phyloP scores from a whole-genome alignment of 2,329 filamentous ascomycete genomes.

The Metarhizium humberi region DNA sequence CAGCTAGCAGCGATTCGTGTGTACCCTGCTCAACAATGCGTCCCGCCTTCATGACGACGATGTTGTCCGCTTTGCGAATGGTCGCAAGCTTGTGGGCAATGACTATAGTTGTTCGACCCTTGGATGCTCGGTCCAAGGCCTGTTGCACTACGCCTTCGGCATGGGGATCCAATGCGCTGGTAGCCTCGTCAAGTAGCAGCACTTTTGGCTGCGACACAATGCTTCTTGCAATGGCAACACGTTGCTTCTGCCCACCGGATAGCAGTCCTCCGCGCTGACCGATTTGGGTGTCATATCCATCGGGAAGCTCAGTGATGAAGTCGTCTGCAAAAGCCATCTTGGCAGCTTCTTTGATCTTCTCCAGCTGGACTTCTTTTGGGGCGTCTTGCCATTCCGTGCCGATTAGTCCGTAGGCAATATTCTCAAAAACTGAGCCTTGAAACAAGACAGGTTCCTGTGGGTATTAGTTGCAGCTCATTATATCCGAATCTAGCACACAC shows the following conservation, averaged over 20 bases:
- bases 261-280: constrained; percentile 55
- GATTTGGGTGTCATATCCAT: constrained; percentile 43
- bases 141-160: constrained; percentile 87
- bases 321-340: constrained; percentile 40
- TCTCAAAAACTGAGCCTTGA: too few relatives aligned
- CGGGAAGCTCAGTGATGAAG: constrained; percentile 37
- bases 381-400: not conserved
- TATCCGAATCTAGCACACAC: too few relatives aligned
- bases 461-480: too few relatives aligned
- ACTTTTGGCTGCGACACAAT: constrained; percentile 82
- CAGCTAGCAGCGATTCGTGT: constrained; percentile 43
- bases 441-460: too few relatives aligned
- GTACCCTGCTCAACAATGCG: constrained; percentile 47
- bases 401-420: too few relatives aligned
- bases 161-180: constrained; percentile 83
- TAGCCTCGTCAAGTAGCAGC: constrained; percentile 86
- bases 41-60: constrained; percentile 50
- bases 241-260: constrained; percentile 23
- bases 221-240: constrained; percentile 9
- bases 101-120: constrained; percentile 60
- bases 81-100: constrained; percentile 88
- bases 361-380: constrained; percentile 12
- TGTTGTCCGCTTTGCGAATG: constrained; percentile 63
- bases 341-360: constrained; percentile 33
- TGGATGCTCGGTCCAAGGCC: constrained; percentile 63